Conservation (phyloP, 805 yeast species). For the Hyphopichia homilentoma region DNA sequence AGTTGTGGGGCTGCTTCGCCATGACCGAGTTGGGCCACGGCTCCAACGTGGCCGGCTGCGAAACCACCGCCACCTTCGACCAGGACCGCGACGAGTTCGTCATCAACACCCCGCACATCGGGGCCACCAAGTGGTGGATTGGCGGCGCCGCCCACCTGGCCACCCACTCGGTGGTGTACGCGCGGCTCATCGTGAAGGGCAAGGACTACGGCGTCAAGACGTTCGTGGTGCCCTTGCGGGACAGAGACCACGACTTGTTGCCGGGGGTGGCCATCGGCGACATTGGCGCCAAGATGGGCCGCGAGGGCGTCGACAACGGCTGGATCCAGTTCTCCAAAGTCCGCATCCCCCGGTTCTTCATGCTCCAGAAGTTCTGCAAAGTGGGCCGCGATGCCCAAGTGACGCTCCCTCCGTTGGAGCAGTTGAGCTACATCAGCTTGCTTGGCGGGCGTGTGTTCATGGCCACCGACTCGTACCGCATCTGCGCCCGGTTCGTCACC, state of each 20-base stretch:
- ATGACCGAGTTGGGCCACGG: slow-evolving; percentile 96
- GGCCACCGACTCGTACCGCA: slow-evolving; percentile 82
- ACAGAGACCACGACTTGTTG: slow-evolving; percentile 61
- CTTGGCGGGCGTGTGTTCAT: slow-evolving; percentile 86
- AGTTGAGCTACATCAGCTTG: slow-evolving; percentile 82
- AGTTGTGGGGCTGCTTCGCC: slow-evolving; percentile 76
- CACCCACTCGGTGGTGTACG: slow-evolving; percentile 81
- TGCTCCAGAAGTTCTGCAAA: slow-evolving; percentile 77
- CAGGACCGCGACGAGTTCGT: slow-evolving; percentile 59
- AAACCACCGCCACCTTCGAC: slow-evolving; percentile 87
- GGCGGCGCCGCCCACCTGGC: slow-evolving; percentile 98
- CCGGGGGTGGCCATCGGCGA: slow-evolving; percentile 89
- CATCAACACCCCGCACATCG: slow-evolving; percentile 82
- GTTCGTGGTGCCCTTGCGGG: slow-evolving; percentile 87
- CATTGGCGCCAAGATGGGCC: slow-evolving; percentile 93
- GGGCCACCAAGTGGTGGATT: slow-evolving; percentile 98
- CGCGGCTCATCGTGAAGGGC: slow-evolving; percentile 75
- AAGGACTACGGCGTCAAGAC: slow-evolving; percentile 91
- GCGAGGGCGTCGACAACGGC: slow-evolving; percentile 94
- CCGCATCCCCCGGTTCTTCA: slow-evolving; percentile 74
- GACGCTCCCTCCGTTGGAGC: slow-evolving; percentile 78
- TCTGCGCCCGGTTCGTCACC: slow-evolving; percentile 73
- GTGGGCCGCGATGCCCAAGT: slow-evolving; percentile 70
- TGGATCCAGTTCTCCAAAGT: slow-evolving; percentile 92
- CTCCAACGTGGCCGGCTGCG: slow-evolving; percentile 88